Conservation (phyloP, 2,329 filamentous ascomycete genomes). For the Botrytis sinoallii region DNA sequence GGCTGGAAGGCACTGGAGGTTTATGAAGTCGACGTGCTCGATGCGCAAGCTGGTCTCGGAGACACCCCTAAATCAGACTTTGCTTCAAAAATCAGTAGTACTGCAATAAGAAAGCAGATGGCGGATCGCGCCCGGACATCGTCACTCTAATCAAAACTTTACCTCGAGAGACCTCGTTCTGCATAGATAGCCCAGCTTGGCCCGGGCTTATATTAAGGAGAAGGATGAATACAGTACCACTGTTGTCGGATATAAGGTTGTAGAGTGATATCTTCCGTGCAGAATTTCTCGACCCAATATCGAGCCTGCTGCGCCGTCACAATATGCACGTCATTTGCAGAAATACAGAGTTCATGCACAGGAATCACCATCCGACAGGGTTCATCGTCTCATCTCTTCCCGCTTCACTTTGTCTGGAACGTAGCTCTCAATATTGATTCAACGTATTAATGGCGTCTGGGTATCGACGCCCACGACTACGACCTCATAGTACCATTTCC, state of each 20-base stretch:
- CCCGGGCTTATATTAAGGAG: not conserved
- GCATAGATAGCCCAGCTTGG: not conserved
- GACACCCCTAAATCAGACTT: conserved; percentile 54
- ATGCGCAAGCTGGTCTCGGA: conserved; percentile 57
- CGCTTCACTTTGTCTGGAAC: conserved; percentile 9
- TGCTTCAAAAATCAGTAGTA: conserved; percentile 85
- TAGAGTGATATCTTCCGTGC: conserved; percentile 4
- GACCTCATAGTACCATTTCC: conserved; percentile 6
- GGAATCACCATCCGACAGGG: conserved; percentile 10
- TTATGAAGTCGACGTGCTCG: conserved; percentile 87
- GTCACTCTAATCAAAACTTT: conserved; percentile 23
- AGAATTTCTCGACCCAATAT: conserved; percentile 1
- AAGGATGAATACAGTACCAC: conserved; percentile 5
- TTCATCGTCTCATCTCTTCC: not conserved
- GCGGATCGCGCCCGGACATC: conserved; percentile 29
- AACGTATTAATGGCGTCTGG: conserved; percentile 5
- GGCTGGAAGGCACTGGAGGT: conserved; percentile 75
- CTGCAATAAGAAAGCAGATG: conserved; percentile 65
- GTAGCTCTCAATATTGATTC: not conserved
- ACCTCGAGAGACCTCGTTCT: not conserved
- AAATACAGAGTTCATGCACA: conserved; percentile 15
- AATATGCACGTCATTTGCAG: conserved; percentile 22
- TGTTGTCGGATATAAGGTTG: conserved; percentile 2
- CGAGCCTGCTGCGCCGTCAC: conserved; percentile 8
- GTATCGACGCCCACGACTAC: conserved; percentile 12